Base-by-base conservation (phyloP, 805 yeast genomes). In the Teunomyces barrocoloradensis region DNA sequence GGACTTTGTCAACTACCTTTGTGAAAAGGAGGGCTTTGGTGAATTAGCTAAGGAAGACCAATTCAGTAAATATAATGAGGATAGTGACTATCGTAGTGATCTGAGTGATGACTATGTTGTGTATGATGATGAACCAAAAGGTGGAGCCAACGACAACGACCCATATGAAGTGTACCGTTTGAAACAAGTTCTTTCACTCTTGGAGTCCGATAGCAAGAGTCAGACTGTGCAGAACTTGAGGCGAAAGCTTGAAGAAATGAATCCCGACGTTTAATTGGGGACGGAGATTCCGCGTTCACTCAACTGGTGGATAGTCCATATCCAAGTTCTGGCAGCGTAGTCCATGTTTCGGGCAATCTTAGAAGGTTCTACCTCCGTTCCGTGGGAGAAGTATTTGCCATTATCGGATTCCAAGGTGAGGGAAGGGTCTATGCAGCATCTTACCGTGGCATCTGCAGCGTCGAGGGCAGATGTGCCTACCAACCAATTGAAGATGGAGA, bases 391-490 rank as follows among this genome's bases (percentile, higher is more conserved):
- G 56, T 82, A 86, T 55, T 81, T 80, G 1, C 96, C 96, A 56
- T 81, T 86, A 56, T 84, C 86, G 10, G 66, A 64, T n/a, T 74
- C 77, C 6, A 73, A 54, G 12, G 75, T 66, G 12, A 84, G 54
- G 3, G 69, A 66, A 1, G 79, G 75, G 41, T 82, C 79, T 37
- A 87, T 61, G 9, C 88, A 81, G 50, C 87, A 82, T 52, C 73
- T 77, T 28, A 88, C 61, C 0, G 88, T 77, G 0, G 92, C 80
- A 53, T 74, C 72, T 0, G 87, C 75, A 3, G 92, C 95, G 59
- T 84, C 81, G 58, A 87, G 90, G 45, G 79, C 78, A 2, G 85
- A 71, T 3, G 84, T 85, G 2, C 96, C 96, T 53, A 85, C 78
- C 38, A 85, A 63, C 54, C 68, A 79, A 1, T 87, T 88, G 58